Evolutionary conservation across 1,284 basidiomycete genomes (phyloP), one percentile per base, ranked within the genome.

Genomic region (Papiliotrema fonsecae): DNA sequence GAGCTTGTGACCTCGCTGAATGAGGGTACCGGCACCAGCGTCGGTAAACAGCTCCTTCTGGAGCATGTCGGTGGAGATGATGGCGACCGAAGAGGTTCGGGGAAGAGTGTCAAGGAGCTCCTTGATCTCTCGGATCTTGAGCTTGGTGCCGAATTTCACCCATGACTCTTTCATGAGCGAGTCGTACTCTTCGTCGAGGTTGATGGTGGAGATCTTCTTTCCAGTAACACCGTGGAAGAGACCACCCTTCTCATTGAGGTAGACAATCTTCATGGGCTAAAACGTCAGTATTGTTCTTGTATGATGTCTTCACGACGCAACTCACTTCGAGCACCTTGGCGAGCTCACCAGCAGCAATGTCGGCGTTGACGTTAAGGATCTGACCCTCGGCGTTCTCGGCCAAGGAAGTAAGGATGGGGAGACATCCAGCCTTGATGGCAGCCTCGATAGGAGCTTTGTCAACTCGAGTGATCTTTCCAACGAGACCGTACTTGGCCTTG

Each of bases 21-120:
- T 93, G 61, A 98, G 86, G 1, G 96, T 98, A 27, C 94, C 96
- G 9, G 96, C 96, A 52, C 96, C 94, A 51, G 84, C 90, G 72
- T 99, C 96, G 45, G 96, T 99, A 78, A 98, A 98, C 42, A 98
- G 85, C 77, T 98, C 96, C 76, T 94, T 93, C 74, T 98, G 96
- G 28, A 99, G 82, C 67, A 85, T 83, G 61, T 89, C 81, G 49
- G 93, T 84, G 43, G 89, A 90, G 76, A 99, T 99, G 77, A 99
- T 93, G 57, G 94, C 94, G 48, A 98, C 94, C 38, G 92, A 97
- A 19, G 94, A 97, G 3, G 96, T 88, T 58, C 96, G 91, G 27
- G 96, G 94, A 52, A 98, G 88, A 76, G 96, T 88, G 73, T 98
- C 96, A 48, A 99, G 83, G 40, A 99, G 84, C 72, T 98, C 94